Base-by-base conservation (phyloP, 106 monocot species). In the Cymbidium sinense region DNA sequence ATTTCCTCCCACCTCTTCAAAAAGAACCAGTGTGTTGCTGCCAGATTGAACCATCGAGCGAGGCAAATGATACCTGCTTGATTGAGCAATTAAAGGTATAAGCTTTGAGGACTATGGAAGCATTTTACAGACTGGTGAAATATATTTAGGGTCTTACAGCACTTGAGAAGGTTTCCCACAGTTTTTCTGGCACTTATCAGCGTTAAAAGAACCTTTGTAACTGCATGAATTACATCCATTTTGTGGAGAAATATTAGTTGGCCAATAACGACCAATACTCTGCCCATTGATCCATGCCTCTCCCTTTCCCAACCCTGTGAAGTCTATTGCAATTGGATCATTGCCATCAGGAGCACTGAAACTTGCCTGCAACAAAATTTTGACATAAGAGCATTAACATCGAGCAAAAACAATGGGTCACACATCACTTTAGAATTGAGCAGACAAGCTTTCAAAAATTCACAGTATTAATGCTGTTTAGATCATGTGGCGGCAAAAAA, bases 251-350 rank as follows among this genome's bases (percentile, higher is more conserved):
- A 84, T 6, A 75, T 89, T 82, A 73, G 84, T 82, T 8, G 95
- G 95, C 99, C 99, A 99, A 62, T 87, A 99, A 10, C 99, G 90
- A 0, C 99, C 99, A 15, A 99, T 95, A 80, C 90, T 95, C 79
- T 95, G 84, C 12, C 92, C 95, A 27, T 99, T 99, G 50, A 99
- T 88, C 98, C 95, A 96, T 70, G 93, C 95, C 73, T 89, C 87
- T 34, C 95, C 95, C 77, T 96, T 96, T 25, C 90, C 93, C 95
- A 96, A 91, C 73, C 95, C 90, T 1, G 90, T 87, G 73, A 96
- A 89, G 85, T 96, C 91, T 75, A 96, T 86, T 21, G 86, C 95
- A 41, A 95, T 75, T 2, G 99, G 99, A 79, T 86, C 86, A 36
- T 86, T 88, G 33, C 92, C 95, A 34, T 77, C 83, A 13, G 89